phyloP scores from a whole-genome alignment of 2,329 filamentous ascomycete genomes.

The Zymoseptoria brevis region DNA sequence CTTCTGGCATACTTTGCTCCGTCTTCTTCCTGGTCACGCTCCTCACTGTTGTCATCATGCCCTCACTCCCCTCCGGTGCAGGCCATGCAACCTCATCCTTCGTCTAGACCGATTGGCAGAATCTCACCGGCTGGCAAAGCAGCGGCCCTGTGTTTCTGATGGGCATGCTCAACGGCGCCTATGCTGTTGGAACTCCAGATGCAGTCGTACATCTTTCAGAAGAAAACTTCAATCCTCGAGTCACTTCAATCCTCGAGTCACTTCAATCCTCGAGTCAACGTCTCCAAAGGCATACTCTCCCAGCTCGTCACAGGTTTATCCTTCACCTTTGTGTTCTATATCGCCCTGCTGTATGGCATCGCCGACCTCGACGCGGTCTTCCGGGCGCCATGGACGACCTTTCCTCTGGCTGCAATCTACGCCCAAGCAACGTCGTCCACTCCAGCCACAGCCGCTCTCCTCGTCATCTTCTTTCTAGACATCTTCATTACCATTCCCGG shows the following conservation, averaged over 20 bases:
- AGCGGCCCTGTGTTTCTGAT: constrained; percentile 54
- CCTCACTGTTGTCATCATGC: constrained; percentile 50
- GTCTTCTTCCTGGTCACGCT: constrained; percentile 49
- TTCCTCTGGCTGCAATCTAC: constrained; percentile 60
- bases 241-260: too few species aligned
- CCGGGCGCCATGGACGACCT: constrained; percentile 34
- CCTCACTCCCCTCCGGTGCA: constrained; percentile 33
- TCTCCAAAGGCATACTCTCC: constrained; percentile 47
- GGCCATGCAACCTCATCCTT: constrained; percentile 33
- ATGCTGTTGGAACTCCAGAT: constrained; percentile 56
- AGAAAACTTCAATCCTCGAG: too few species aligned
- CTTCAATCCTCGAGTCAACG: constrained; percentile 40
- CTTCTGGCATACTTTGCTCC: constrained; percentile 45
- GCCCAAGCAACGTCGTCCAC: constrained; percentile 38
- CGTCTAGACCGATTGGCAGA: constrained; percentile 38
- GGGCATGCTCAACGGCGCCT: constrained; percentile 59
- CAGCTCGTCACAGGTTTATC: constrained; percentile 46
- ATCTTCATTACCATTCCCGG: constrained; percentile 47
- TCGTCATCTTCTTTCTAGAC: constrained; percentile 43
- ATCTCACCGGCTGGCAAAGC: constrained; percentile 36
- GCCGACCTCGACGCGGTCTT: constrained; percentile 50
- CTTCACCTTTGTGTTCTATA: constrained; percentile 42
- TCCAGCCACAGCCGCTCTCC: constrained; percentile 36
- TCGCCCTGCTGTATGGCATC: constrained; percentile 47
- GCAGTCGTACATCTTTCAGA: constrained; percentile 57